A percentile compares a stretch with the other conserved stretches of the same genome.
Conservation (phyloP, 1,284 basidiomycete species). For the Fomitopsis palustris region DNA sequence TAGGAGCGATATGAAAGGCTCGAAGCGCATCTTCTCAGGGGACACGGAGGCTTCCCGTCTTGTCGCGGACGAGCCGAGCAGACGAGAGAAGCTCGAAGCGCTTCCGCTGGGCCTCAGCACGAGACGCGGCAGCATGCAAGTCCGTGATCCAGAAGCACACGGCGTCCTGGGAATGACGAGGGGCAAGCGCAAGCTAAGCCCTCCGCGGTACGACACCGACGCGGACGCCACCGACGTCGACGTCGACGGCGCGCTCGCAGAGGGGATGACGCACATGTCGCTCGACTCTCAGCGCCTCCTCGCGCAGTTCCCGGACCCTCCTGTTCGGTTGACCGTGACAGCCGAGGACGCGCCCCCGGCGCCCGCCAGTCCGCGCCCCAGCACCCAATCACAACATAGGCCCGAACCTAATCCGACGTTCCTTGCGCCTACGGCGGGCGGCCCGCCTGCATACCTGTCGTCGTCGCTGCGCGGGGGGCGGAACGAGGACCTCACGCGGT, state of each 20-base stretch:
- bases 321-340: constrained; percentile 24
- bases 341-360: constrained; percentile 21
- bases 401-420: constrained; percentile 12
- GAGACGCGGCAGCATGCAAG: background rate
- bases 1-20: constrained; percentile 67
- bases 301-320: constrained; percentile 29
- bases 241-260: constrained; percentile 20
- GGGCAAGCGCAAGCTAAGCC: constrained; percentile 23
- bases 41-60: constrained; percentile 52
- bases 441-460: constrained; percentile 42
- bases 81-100: background rate
- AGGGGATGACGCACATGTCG: constrained; percentile 20
- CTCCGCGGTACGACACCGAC: constrained; percentile 24
- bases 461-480: constrained; percentile 46
- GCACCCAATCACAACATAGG: background rate
- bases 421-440: constrained; percentile 20
- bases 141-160: background rate
- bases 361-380: constrained; percentile 9
- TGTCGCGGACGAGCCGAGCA: constrained; percentile 6
- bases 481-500: constrained; percentile 78
- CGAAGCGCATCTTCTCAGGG: constrained; percentile 65
- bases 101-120: background rate
- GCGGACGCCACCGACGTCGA: constrained; percentile 34
- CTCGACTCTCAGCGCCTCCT: constrained; percentile 25
- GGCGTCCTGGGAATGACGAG: constrained; percentile 5